phyloP scores from a whole-genome alignment of 2,329 filamentous ascomycete species.

The Elsinoe fawcettii region DNA sequence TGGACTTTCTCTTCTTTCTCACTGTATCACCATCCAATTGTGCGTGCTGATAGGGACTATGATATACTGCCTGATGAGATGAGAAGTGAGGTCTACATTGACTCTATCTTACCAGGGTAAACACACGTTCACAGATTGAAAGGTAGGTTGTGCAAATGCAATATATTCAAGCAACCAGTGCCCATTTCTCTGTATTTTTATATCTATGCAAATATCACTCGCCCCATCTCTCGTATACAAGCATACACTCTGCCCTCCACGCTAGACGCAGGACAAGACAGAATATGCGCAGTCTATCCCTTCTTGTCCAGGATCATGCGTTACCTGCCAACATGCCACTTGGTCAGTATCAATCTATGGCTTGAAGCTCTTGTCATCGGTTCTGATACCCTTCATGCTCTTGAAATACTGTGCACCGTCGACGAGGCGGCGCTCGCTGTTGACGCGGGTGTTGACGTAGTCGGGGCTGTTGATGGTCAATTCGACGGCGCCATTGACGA shows the following conservation, averaged over 20 bases:
- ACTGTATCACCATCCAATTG: no score
- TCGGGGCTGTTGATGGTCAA: conserved; percentile 94
- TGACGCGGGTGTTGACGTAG: conserved; percentile 76
- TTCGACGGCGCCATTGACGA: conserved; percentile 82
- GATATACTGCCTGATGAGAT: no score
- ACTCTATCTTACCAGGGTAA: no score
- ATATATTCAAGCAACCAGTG: conserved; percentile 8
- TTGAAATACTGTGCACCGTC: conserved; percentile 55
- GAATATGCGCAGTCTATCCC: neutral
- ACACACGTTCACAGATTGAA: no score
- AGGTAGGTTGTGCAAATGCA: neutral
- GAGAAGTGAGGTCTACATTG: no score
- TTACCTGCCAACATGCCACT: neutral
- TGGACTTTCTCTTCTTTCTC: no score
- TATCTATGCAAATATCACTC: neutral
- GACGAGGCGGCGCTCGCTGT: conserved; percentile 55
- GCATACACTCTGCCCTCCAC: neutral
- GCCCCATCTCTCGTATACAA: neutral
- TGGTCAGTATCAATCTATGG: conserved; percentile 12
- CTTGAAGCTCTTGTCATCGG: conserved; percentile 23
- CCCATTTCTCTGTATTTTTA: neutral
- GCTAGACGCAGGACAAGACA: neutral
- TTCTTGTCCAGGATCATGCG: neutral
- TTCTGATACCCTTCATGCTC: conserved; percentile 30
- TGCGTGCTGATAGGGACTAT: no score